Percentiles rank a stretch among this genome's conserved stretches.
Evolutionary conservation across 1,139 yeast genomes (phyloP).

Genomic region (Geotrichum candidum): DNA sequence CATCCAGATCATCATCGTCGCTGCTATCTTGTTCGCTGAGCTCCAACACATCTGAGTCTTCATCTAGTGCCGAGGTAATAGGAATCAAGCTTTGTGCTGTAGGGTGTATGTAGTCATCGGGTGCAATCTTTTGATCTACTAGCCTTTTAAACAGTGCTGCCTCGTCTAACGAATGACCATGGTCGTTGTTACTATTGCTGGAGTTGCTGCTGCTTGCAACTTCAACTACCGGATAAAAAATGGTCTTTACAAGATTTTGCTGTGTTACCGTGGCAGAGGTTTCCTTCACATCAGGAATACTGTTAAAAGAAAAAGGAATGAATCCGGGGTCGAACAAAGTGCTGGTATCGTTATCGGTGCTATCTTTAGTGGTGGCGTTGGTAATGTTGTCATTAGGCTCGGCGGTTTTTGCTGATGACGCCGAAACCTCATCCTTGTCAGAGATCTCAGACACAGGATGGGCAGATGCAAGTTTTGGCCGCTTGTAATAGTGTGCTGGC

Average conservation of each 20-base stretch:
- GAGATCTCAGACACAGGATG: background rate
- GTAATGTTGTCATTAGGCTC: background rate
- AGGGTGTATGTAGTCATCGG: background rate
- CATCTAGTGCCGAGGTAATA: conserved; percentile 6
- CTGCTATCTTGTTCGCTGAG: conserved; percentile 19
- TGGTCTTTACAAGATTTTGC: background rate
- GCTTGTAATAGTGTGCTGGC: background rate
- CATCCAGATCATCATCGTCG: conserved; percentile 16
- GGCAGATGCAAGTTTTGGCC: background rate
- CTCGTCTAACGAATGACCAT: background rate
- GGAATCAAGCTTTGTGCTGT: conserved; percentile 9
- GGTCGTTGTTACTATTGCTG: background rate
- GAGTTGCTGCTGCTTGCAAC: background rate
- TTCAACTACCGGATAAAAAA: conserved; percentile 3
- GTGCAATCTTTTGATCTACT: conserved; percentile 2
- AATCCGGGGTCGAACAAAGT: background rate
- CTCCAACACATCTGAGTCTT: conserved; percentile 12
- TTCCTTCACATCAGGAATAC: background rate
- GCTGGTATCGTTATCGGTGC: background rate
- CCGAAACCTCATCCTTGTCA: background rate
- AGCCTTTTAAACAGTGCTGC: background rate
- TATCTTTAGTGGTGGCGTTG: background rate
- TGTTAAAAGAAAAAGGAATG: background rate
- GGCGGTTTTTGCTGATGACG: background rate
- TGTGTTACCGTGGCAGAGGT: background rate